Conservation (phyloP, 768 basidiomycete genomes). For the Postia placenta region DNA sequence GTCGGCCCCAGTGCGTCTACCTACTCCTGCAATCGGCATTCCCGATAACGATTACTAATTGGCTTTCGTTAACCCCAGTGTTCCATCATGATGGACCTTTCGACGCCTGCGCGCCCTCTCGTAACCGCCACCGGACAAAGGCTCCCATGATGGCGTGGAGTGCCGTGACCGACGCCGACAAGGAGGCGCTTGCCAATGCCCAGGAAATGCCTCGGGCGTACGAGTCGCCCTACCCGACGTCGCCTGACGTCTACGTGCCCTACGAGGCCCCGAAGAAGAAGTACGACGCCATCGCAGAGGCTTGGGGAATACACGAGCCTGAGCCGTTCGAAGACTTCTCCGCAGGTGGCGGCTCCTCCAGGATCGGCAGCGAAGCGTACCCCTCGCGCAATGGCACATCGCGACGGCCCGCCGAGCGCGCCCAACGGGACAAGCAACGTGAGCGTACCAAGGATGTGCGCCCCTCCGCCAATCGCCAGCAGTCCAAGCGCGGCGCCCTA, state of each 20-base stretch:
- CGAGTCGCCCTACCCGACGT: slow-evolving; percentile 43
- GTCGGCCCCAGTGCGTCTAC: slow-evolving; percentile 70
- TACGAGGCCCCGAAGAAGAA: slow-evolving; percentile 74
- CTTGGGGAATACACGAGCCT: slow-evolving; percentile 90
- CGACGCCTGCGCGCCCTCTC: slow-evolving; percentile 86
- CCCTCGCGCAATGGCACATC: slow-evolving; percentile 40
- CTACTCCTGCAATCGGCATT: neutral
- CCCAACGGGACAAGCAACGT: slow-evolving; percentile 41
- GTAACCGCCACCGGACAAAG: slow-evolving; percentile 72
- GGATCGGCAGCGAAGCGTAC: slow-evolving; percentile 30
- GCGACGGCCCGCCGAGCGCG: slow-evolving; percentile 24
- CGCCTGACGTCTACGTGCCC: slow-evolving; percentile 31
- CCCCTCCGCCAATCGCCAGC: slow-evolving; percentile 16
- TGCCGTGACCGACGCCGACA: slow-evolving; percentile 31
- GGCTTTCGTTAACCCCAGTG: slow-evolving; percentile 39
- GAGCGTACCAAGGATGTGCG: slow-evolving; percentile 29
- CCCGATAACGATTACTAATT: neutral
- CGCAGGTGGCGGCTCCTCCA: slow-evolving; percentile 57
- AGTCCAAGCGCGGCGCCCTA: slow-evolving; percentile 44
- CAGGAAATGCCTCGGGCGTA: slow-evolving; percentile 19
- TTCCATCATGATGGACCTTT: slow-evolving; percentile 93
- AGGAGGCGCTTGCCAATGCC: slow-evolving; percentile 28
- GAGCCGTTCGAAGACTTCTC: slow-evolving; percentile 90
- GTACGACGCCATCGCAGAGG: slow-evolving; percentile 84
- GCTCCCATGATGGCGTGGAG: slow-evolving; percentile 84